Conservation (phyloP, 2,329 filamentous ascomycete species). For the Botrytis cinerea region DNA sequence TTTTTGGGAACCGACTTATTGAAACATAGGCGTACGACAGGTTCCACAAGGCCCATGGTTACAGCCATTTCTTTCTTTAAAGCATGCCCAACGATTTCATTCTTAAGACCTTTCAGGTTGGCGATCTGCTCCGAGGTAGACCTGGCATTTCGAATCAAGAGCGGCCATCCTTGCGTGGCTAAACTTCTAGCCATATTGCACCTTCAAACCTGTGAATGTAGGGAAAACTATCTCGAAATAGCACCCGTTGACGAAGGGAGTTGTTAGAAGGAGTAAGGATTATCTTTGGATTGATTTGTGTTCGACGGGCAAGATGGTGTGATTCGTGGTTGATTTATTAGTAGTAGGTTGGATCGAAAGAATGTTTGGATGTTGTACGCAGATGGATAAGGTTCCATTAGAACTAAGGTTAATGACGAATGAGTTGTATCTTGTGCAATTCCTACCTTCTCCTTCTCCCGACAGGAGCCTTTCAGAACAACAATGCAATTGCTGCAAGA, state of each 20-base stretch:
- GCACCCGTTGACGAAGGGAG: neutral
- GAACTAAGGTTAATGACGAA: neutral
- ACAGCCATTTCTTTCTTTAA: conserved; percentile 84
- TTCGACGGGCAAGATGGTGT: neutral
- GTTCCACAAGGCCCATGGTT: conserved; percentile 65
- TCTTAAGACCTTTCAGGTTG: conserved; percentile 75
- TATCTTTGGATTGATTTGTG: conserved; percentile 3
- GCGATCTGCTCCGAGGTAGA: conserved; percentile 55
- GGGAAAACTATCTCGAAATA: neutral
- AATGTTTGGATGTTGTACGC: conserved; percentile 9
- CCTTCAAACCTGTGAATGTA: neutral
- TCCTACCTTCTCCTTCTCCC: neutral
- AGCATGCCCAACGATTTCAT: conserved; percentile 84
- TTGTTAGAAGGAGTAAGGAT: neutral
- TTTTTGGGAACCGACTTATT: conserved; percentile 44
- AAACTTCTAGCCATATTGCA: conserved; percentile 22
- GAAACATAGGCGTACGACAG: conserved; percentile 56
- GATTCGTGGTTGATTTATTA: neutral
- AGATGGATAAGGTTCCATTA: neutral
- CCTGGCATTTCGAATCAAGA: conserved; percentile 58
- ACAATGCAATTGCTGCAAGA: neutral
- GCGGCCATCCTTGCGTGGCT: conserved; percentile 46
- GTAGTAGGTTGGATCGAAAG: neutral
- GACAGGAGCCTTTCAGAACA: neutral
- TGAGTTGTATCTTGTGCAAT: neutral